Base-by-base conservation (phyloP, 2,329 filamentous ascomycete species). In the Diatrype stigma region DNA sequence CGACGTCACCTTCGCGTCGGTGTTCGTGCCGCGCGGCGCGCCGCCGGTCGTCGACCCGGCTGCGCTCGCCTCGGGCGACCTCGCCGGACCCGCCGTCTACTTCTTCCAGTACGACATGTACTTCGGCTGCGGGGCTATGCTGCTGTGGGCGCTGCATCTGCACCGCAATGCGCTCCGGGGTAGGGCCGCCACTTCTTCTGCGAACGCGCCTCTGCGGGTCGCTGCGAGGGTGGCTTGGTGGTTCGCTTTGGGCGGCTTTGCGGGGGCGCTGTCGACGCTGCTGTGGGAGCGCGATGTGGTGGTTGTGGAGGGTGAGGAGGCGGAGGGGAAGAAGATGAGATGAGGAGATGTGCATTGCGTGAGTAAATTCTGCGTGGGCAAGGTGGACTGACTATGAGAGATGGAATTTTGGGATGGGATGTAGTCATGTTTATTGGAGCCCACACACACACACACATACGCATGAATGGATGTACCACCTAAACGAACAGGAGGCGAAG, bases 61-160 rank as follows among this genome's bases (percentile, higher is more conserved):
- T 10, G 16, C 40, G n/a, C 12, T 44, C 19, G 40, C 11, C 21
- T 44, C 40, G 11, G 40, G 40, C 40, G 40, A 44, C 40, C 40
- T 44, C 40, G 40, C 40, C 8, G 21, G 21, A 19, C 40, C 26
- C 40, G 40, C 40, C 22, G 16, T 23, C 40, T n/a, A 23, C 40
- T 44, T 44, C 40, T 12, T 44, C 11, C 40, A 44, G 40, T 44
- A 44, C 40, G 40, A 44, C 40, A 44, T 44, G 40, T 44, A 44
- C 4, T 44, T 44, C 40, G 40, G 40, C 11, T 44, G 40, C 22
- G 22, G 22, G 5, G 40, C 40, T 6, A 23, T 44, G 22, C 40
- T 44, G 11, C 22, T 44, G 10, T 44, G 40, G 40, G 40, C 40
- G 5, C 16, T 44, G 14, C 26, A 44, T n/a, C 40, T 44, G 5